phyloP scores from a whole-genome alignment of 192 early-diverging fungal genomes.

The Linnemannia elongata region DNA sequence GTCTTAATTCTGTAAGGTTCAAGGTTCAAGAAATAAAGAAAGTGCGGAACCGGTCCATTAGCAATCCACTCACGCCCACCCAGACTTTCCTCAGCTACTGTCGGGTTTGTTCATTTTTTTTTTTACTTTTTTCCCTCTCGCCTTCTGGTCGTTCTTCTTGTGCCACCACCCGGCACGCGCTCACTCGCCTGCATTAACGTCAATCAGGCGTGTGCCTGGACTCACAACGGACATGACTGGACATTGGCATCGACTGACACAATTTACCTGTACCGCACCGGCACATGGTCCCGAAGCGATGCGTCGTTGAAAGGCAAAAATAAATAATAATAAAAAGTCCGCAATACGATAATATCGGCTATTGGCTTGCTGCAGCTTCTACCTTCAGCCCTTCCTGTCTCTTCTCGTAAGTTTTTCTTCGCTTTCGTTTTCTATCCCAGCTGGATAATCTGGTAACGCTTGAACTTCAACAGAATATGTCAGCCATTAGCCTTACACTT shows the following conservation, averaged over 20 bases:
- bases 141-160: conserved; percentile 1
- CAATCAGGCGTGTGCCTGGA: conserved; percentile 8
- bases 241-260: neutral
- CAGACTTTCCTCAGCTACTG: neutral
- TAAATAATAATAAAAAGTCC: neutral
- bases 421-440: neutral
- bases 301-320: neutral
- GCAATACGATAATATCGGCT: neutral
- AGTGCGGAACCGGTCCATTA: neutral
- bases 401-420: neutral
- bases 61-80: neutral
- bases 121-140: neutral
- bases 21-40: neutral
- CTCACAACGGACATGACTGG: neutral
- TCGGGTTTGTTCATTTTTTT: neutral
- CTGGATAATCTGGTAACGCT: neutral
- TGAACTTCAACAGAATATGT: neutral
- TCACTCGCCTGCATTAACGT: neutral
- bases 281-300: neutral
- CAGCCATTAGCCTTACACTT: neutral
- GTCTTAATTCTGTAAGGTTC: neutral
- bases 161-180: neutral
- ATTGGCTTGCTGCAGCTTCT: neutral
- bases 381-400: neutral
- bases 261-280: neutral